phyloP scores from a whole-genome alignment of 129 eudicot genomes.

The Lonicera japonica region DNA sequence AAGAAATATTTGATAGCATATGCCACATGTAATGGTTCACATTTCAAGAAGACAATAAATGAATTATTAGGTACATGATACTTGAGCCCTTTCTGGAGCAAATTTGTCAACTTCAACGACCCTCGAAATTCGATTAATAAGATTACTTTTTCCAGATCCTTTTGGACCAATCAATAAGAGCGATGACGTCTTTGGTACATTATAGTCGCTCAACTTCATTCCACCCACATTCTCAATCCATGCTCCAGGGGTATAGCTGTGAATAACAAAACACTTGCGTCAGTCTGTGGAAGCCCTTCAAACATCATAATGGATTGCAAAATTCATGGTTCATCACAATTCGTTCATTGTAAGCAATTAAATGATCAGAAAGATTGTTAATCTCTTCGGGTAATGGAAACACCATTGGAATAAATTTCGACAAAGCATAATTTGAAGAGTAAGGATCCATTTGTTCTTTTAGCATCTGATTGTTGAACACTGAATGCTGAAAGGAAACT shows the following conservation, averaged over 20 bases:
- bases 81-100: conserved; percentile 80
- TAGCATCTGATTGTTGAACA: too few relatives aligned
- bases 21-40: too few relatives aligned
- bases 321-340: background rate
- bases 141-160: conserved; percentile 92
- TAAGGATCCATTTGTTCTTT: too few relatives aligned
- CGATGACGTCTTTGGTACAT: conserved; percentile 53
- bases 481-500: too few relatives aligned
- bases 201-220: conserved; percentile 27
- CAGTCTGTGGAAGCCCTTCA: background rate
- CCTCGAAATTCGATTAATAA: conserved; percentile 62
- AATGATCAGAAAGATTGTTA: background rate
- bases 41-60: background rate
- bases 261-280: conserved; percentile 10
- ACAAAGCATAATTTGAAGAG: background rate
- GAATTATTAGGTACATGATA: conserved; percentile 44
- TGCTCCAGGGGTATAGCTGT: conserved; percentile 78
- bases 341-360: background rate
- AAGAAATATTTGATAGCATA: background rate
- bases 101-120: conserved; percentile 63
- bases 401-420: too few relatives aligned
- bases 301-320: background rate
- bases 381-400: too few relatives aligned
- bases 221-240: conserved; percentile 54
- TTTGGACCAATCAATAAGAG: conserved; percentile 69